A percentile compares a stretch with the other conserved stretches of the same genome.
Conservation (phyloP, 73 alveolate genomes). For the Uronychia setigera region DNA sequence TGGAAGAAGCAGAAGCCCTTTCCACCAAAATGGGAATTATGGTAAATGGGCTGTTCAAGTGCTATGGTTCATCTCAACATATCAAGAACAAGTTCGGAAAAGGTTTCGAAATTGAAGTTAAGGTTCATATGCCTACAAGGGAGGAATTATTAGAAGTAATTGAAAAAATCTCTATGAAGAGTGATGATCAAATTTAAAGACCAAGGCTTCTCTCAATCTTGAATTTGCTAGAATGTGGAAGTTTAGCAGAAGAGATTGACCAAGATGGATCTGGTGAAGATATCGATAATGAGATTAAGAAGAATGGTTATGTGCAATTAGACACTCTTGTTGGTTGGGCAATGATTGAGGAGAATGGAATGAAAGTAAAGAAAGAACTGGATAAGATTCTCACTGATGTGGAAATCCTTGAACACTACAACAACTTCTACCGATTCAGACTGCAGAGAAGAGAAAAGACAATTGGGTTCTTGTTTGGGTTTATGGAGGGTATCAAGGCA, state of each 20-base stretch:
- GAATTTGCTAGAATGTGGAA: no score
- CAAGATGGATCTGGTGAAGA: constrained; percentile 64
- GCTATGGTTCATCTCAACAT: constrained; percentile 92
- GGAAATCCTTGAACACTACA: constrained; percentile 57
- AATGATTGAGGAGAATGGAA: constrained; percentile 34
- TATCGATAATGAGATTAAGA: constrained; percentile 55
- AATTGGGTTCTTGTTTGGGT: constrained; percentile 75
- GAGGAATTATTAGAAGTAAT: no score
- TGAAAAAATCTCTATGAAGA: no score
- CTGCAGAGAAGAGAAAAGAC: constrained; percentile 54
- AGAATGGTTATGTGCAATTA: constrained; percentile 40
- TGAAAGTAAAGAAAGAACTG: constrained; percentile 46
- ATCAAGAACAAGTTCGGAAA: constrained; percentile 92
- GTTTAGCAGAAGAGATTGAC: constrained; percentile 9
- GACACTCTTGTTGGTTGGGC: constrained; percentile 55
- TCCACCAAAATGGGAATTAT: constrained; percentile 93
- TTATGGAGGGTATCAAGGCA: constrained; percentile 71
- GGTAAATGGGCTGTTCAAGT: constrained; percentile 94
- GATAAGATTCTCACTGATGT: constrained; percentile 38
- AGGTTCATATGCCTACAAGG: constrained; percentile 67
- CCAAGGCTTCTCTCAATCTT: no score
- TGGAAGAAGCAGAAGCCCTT: constrained; percentile 68
- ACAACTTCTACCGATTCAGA: constrained; percentile 37
- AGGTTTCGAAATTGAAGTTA: constrained; percentile 93
- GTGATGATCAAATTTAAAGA: no score